These are phyloP conservation scores for Onygenales sp. DNA, from an alignment of 2,329 filamentous ascomycete species.

Conservation along the genomic window DNA sequence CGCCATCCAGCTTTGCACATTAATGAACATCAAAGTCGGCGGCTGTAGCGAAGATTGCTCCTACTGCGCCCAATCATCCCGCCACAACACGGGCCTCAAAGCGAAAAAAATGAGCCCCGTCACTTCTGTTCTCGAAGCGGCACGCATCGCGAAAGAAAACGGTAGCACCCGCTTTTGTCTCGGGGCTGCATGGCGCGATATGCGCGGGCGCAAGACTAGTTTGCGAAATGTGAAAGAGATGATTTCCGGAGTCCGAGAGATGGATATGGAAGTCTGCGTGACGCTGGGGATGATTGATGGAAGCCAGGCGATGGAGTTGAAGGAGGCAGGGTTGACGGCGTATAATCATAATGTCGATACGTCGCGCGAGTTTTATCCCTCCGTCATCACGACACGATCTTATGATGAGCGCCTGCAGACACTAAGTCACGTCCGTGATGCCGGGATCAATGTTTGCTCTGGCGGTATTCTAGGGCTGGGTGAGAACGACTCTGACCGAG, in stretches of 20 bases:
- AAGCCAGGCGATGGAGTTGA: constrained; percentile 70
- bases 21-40: constrained; percentile 95
- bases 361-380: constrained; percentile 78
- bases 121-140: constrained; percentile 70
- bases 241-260: constrained; percentile 66
- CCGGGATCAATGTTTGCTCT: constrained; percentile 82
- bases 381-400: constrained; percentile 71
- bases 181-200: constrained; percentile 89
- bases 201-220: constrained; percentile 78
- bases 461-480: constrained; percentile 82
- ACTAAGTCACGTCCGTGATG: constrained; percentile 68
- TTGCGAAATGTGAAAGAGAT: constrained; percentile 78
- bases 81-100: constrained; percentile 67
- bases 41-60: constrained; percentile 88
- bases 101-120: constrained; percentile 72
- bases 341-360: constrained; percentile 96
- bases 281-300: constrained; percentile 87
- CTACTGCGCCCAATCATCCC: constrained; percentile 83
- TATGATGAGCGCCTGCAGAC: constrained; percentile 84
- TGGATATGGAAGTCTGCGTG: constrained; percentile 91
- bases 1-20: constrained; percentile 81
- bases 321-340: constrained; percentile 73
- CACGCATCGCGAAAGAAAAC: constrained; percentile 67
- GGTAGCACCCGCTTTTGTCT: constrained; percentile 91
- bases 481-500: constrained; percentile 66